Percentiles rank a stretch among this genome's conserved stretches.
Evolutionary conservation across 805 yeast genomes (phyloP).

Genomic region (Alloascoidea africana): DNA sequence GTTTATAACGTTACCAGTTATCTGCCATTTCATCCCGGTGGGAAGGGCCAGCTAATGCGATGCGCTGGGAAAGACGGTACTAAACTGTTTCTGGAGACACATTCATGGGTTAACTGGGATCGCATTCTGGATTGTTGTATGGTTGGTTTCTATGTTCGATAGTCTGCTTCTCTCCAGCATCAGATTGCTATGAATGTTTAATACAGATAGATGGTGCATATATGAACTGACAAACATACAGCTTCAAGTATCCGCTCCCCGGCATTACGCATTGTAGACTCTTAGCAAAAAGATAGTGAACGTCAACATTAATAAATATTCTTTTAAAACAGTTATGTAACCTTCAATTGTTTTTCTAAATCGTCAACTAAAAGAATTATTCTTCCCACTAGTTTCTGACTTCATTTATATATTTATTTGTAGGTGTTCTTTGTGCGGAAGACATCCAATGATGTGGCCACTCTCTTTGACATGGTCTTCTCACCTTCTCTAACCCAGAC

Average conservation of each 20-base stretch:
- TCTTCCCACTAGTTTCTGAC: too few relatives aligned
- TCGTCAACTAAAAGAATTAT: not conserved
- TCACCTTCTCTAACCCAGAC: slow-evolving; percentile 99
- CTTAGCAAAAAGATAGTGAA: too few relatives aligned
- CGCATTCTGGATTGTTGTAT: not conserved
- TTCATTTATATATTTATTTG: slow-evolving; percentile 23
- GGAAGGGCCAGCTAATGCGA: slow-evolving; percentile 57
- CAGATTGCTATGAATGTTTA: not conserved
- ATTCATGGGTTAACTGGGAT: not conserved
- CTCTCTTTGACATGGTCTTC: slow-evolving; percentile 89
- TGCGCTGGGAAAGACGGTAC: slow-evolving; percentile 84
- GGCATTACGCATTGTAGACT: too few relatives aligned
- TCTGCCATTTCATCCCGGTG: slow-evolving; percentile 86
- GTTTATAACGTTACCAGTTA: slow-evolving; percentile 84
- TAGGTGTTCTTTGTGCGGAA: slow-evolving; percentile 66
- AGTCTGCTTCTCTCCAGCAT: too few relatives aligned
- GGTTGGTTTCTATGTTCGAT: not conserved
- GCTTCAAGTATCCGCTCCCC: not conserved
- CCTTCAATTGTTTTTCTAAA: not conserved
- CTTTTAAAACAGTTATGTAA: not conserved
- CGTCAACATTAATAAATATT: too few relatives aligned
- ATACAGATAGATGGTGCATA: not conserved
- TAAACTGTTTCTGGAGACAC: slow-evolving; percentile 39
- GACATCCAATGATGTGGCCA: slow-evolving; percentile 65
- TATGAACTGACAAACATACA: not conserved